These are phyloP conservation scores for Ottelia alismoides DNA, from an alignment of 106 monocot species.

Conservation along the genomic window DNA sequence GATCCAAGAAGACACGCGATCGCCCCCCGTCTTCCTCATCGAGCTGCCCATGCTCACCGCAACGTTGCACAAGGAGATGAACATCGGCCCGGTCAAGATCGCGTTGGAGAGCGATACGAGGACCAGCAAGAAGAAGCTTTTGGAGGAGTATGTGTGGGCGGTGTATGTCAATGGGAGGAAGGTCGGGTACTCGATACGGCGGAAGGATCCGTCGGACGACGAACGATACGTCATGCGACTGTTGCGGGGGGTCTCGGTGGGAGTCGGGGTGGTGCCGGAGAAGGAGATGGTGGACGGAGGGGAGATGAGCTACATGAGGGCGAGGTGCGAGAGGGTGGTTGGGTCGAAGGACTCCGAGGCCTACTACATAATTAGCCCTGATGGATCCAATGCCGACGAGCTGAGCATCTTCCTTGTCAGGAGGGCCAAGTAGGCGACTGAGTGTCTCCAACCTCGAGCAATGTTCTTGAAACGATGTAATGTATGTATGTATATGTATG, in stretches of 20 bases:
- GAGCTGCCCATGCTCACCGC: constrained; percentile 12
- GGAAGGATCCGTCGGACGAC: constrained; percentile 12
- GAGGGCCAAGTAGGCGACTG: no score
- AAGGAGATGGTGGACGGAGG: neutral
- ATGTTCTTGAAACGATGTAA: no score
- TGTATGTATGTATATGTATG: no score
- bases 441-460: no score
- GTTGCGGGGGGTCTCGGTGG: constrained; percentile 12
- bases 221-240: constrained; percentile 5
- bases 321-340: constrained; percentile 18
- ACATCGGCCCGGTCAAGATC: constrained; percentile 8
- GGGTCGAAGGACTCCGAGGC: constrained; percentile 19
- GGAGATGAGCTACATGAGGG: constrained; percentile 18
- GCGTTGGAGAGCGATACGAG: constrained; percentile 18
- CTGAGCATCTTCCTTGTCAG: constrained; percentile 17
- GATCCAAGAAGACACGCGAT: constrained; percentile 9
- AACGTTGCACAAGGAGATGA: constrained; percentile 15
- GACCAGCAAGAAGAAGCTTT: constrained; percentile 7
- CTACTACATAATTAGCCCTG: constrained; percentile 15
- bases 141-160: constrained; percentile 14
- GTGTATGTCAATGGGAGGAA: constrained; percentile 12
- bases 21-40: constrained; percentile 6
- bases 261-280: constrained; percentile 13
- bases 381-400: constrained; percentile 7
- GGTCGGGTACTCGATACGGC: constrained; percentile 11